Evolutionary conservation across 1,284 basidiomycete species (phyloP).

Genomic region (Pseudozyma sp.): DNA sequence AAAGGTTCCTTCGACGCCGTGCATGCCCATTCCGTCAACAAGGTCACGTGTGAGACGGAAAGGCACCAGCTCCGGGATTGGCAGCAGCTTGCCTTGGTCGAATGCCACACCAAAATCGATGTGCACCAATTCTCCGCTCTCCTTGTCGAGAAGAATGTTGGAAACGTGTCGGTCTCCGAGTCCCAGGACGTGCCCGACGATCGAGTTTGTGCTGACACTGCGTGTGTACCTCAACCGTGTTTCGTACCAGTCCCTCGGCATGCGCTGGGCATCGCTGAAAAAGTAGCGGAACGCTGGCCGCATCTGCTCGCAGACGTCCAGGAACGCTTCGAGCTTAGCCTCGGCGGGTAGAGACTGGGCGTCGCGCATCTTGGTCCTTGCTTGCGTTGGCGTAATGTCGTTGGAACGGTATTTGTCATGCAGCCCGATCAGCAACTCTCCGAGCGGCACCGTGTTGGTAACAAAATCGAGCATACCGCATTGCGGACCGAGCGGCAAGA

Average conservation of each 20-base stretch:
- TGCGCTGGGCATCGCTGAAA: constrained; percentile 88
- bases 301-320: constrained; percentile 74
- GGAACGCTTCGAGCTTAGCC: constrained; percentile 70
- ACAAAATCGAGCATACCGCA: constrained; percentile 94
- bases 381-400: constrained; percentile 45
- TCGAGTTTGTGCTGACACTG: constrained; percentile 91
- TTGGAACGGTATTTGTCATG: constrained; percentile 71
- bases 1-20: constrained; percentile 93
- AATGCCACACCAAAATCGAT: constrained; percentile 98
- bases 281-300: constrained; percentile 92
- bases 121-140: constrained; percentile 87
- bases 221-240: constrained; percentile 90
- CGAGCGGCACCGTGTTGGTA: constrained; percentile 79
- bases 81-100: constrained; percentile 86
- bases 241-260: constrained; percentile 90
- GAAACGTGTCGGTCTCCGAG: constrained; percentile 91
- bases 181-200: constrained; percentile 91
- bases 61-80: constrained; percentile 87
- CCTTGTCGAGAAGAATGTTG: constrained; percentile 89
- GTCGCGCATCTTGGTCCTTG: constrained; percentile 37
- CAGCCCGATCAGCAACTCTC: constrained; percentile 75
- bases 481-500: constrained; percentile 83
- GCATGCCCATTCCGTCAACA: constrained; percentile 90
- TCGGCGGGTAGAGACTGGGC: constrained; percentile 30
- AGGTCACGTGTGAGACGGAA: constrained; percentile 94